phyloP scores from a whole-genome alignment of 768 basidiomycete genomes.

The Lactarius psammicola region DNA sequence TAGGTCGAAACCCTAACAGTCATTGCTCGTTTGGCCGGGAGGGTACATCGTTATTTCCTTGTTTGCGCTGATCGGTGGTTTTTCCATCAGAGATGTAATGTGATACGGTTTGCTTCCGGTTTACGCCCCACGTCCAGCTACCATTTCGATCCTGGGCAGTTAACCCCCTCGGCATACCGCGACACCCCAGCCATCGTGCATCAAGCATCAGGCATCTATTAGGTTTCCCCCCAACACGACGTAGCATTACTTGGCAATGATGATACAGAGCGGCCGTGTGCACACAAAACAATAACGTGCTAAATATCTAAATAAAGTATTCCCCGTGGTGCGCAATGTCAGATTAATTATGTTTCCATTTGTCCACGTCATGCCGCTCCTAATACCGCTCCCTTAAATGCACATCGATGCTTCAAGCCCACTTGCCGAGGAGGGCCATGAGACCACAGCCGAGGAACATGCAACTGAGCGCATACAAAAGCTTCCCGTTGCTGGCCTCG shows the following conservation, averaged over 20 bases:
- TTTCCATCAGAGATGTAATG: background rate
- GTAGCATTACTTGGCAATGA: background rate
- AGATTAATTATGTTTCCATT: background rate
- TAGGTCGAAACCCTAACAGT: background rate
- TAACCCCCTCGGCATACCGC: no score
- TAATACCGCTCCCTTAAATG: background rate
- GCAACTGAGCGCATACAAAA: slow-evolving; percentile 69
- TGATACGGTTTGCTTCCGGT: background rate
- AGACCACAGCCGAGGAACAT: slow-evolving; percentile 81
- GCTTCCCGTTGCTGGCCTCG: slow-evolving; percentile 56
- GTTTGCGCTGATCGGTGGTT: background rate
- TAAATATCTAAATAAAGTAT: background rate
- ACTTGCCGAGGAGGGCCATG: slow-evolving; percentile 89
- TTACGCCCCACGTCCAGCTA: background rate
- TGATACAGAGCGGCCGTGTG: background rate
- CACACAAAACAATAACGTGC: background rate
- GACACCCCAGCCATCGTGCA: no score
- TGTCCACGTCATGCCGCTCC: background rate
- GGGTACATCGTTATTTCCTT: background rate
- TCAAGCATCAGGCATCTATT: no score
- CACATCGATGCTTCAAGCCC: slow-evolving; percentile 54
- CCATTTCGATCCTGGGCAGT: no score
- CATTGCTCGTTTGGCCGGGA: background rate
- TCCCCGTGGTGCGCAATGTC: background rate
- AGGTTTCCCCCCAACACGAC: background rate